These are phyloP conservation scores for Puccinellia tenuiflora DNA, from an alignment of 176 grass and related monocot species.

Conservation along the genomic window DNA sequence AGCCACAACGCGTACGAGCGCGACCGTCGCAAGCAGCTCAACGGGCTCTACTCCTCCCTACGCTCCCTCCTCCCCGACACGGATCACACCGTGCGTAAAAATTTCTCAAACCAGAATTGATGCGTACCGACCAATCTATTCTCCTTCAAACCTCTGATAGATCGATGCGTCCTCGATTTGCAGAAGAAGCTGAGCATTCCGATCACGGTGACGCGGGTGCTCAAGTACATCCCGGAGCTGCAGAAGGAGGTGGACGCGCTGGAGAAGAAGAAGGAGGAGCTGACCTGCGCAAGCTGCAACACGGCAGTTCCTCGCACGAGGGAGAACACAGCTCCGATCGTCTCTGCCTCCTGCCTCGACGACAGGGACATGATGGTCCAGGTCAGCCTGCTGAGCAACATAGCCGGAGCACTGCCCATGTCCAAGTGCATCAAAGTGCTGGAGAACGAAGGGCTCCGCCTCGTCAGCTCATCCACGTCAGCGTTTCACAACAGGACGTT, in stretches of 20 bases:
- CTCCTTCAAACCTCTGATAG: neutral
- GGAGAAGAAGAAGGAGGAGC: conserved; percentile 57
- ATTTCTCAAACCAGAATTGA: neutral
- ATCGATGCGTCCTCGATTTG: neutral
- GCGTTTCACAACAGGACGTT: conserved; percentile 45
- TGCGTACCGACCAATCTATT: neutral
- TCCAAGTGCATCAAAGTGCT: conserved; percentile 48
- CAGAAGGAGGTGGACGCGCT: conserved; percentile 53
- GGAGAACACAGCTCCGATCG: conserved; percentile 23
- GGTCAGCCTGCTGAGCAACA: conserved; percentile 44
- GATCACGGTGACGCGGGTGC: conserved; percentile 49
- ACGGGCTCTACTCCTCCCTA: conserved; percentile 69
- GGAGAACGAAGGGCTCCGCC: conserved; percentile 61
- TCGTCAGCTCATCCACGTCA: conserved; percentile 60
- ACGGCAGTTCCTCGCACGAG: neutral
- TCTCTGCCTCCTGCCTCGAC: conserved; percentile 55
- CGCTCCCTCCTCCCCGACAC: conserved; percentile 59
- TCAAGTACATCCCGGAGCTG: conserved; percentile 87
- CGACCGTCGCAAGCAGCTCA: conserved; percentile 86
- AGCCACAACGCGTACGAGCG: conserved; percentile 96
- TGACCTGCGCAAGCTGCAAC: conserved; percentile 29
- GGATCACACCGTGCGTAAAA: conserved; percentile 38
- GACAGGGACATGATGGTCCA: conserved; percentile 76
- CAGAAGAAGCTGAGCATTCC: conserved; percentile 96
- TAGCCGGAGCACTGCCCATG: conserved; percentile 25